Percentiles rank a stretch among this genome's conserved stretches.
Evolutionary conservation across 108 stramenopile species (phyloP).

Genomic region (Cyclotella sp.): DNA sequence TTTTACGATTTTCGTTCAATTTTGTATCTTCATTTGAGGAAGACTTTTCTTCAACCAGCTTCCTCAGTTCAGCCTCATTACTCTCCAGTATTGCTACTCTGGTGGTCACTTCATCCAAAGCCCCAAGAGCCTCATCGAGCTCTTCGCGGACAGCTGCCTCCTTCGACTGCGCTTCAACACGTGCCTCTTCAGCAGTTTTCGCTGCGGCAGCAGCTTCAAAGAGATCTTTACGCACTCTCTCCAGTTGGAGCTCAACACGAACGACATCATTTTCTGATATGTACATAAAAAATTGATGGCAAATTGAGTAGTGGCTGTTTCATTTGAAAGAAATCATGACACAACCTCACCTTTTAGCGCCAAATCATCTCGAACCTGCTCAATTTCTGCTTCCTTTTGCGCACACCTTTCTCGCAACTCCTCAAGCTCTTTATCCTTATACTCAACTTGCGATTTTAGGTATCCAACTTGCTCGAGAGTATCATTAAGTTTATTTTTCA

Average conservation of each 20-base stretch:
- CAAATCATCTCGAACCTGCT: constrained; percentile 32
- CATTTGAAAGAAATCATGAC: not conserved
- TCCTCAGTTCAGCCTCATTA: constrained; percentile 27
- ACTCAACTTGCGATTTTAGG: constrained; percentile 25
- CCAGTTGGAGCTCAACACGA: constrained; percentile 44
- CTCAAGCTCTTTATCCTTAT: constrained; percentile 39
- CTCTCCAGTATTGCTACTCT: constrained; percentile 34
- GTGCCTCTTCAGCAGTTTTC: constrained; percentile 47
- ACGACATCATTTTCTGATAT: constrained; percentile 46
- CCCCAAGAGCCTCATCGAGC: constrained; percentile 28
- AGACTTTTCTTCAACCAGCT: constrained; percentile 4
- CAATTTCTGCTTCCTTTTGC: constrained; percentile 42
- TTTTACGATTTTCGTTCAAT: constrained; percentile 23
- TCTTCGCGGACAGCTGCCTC: constrained; percentile 25
- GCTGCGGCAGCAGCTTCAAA: constrained; percentile 48
- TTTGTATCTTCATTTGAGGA: constrained; percentile 11
- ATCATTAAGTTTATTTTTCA: constrained; percentile 32
- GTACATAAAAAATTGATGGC: not conserved
- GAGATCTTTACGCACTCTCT: constrained; percentile 49
- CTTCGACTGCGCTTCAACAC: constrained; percentile 34
- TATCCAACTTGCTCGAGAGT: constrained; percentile 37
- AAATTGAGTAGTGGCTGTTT: not conserved
- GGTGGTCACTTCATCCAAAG: constrained; percentile 17
- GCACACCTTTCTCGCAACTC: constrained; percentile 12
- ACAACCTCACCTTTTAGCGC: constrained; percentile 34